These are phyloP conservation scores for Beta macrorhiza DNA, from an alignment of 179 eudicot species.

Conservation along the genomic window DNA sequence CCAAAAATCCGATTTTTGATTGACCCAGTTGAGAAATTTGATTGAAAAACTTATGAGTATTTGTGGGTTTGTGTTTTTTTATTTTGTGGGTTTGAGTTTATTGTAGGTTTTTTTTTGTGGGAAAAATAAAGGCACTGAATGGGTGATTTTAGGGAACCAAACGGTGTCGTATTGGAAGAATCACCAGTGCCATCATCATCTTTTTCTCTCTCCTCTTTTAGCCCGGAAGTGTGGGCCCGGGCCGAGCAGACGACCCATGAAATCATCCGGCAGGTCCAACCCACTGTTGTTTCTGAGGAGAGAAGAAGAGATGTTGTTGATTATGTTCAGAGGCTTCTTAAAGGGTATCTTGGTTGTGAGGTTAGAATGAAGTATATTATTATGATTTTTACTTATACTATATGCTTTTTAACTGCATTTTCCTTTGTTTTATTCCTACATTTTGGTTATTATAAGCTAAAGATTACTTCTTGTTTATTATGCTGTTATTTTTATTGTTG, in stretches of 20 bases:
- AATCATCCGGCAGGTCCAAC: conserved; percentile 60
- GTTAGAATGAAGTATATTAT: conserved; percentile 28
- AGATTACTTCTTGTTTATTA: background rate
- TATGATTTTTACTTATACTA: background rate
- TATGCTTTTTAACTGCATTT: background rate
- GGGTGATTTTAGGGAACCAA: conserved; percentile 48
- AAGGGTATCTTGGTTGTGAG: conserved; percentile 52
- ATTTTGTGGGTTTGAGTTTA: conserved; percentile 9
- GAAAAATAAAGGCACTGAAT: conserved; percentile 18
- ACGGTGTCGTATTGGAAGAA: conserved; percentile 43
- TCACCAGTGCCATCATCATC: conserved; percentile 29
- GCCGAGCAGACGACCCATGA: conserved; percentile 53
- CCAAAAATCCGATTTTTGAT: conserved; percentile 24
- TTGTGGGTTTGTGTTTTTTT: conserved; percentile 17
- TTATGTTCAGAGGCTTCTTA: conserved; percentile 65
- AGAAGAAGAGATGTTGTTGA: conserved; percentile 61
- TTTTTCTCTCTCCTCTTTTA: conserved; percentile 23
- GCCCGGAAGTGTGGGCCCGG: conserved; percentile 45
- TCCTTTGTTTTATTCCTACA: background rate
- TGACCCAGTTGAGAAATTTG: conserved; percentile 26
- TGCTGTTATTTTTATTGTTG: background rate
- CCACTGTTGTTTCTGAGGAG: conserved; percentile 65
- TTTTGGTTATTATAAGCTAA: background rate
- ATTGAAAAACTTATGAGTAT: conserved; percentile 8
- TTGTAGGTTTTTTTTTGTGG: conserved; percentile 13